Evolutionary conservation across 345 rosid genomes (phyloP), one percentile per base, ranked within the genome.

Genomic region (Eutrema japonicum): DNA sequence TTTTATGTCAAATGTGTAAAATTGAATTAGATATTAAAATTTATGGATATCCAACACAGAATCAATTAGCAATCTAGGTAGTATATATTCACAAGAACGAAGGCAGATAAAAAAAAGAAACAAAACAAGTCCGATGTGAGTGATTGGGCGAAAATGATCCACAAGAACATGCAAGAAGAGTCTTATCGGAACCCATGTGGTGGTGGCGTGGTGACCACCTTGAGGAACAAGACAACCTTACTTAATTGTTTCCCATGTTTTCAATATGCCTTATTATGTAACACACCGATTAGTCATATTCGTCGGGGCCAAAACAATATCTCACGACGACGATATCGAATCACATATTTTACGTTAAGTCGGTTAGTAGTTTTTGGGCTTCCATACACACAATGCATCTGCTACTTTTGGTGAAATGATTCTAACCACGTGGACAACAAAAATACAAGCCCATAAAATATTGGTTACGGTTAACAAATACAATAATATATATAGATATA

Each of bases 181-280:
- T 29, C 52, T 38, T 36, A 47, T 58, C 67, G n/a, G 26, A 60
- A 71, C 41, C 59, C 75, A 71, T 60, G 67, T 48, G 58, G 18
- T 7, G 18, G 18, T 29, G 59, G 3, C 16, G 18, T 7, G 18
- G 22, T 29, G 60, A 4, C 16, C 59, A 38, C 13, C 18, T 60
- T n/a, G 22, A 38, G 5, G 26, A 38, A 49, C 30, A 59, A 10
- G 75, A 49, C 67, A 49, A 14, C 40, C 58, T 11, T 59, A 10
- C 12, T 47, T 27, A 10, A 14, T 47, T n/a, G 30, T 6, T 4
- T 47, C 26, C 53, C 3, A 8, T 61, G 13, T 50, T 22, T 47
- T 2, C 41, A 14, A 14, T 41, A n/a, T 32, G 64, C 35, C 36
- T 33, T 68, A 49, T 37, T 8, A 70, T 59, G 48, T n/a, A 47